Percentiles rank a stretch among this genome's conserved stretches.
Evolutionary conservation across 768 basidiomycete species (phyloP).

Genomic region (Sarcodon sp.): DNA sequence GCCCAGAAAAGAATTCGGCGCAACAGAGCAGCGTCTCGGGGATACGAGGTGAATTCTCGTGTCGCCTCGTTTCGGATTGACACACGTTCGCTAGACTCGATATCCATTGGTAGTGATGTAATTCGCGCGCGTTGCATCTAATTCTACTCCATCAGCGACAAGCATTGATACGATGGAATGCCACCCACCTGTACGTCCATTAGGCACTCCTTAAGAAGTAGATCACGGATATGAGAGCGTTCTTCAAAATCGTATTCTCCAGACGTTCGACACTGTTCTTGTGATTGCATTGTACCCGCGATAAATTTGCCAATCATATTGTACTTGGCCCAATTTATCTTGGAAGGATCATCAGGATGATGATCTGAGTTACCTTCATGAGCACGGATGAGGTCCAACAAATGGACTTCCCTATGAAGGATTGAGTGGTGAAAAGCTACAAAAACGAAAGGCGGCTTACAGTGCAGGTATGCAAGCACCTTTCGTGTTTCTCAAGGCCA

Average conservation of each 20-base stretch:
- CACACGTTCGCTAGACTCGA: too few relatives aligned
- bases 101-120: too few relatives aligned
- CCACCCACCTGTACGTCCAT: conserved; percentile 59
- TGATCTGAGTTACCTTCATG: conserved; percentile 78
- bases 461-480: conserved; percentile 81
- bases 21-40: conserved; percentile 15
- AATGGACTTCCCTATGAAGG: conserved; percentile 65
- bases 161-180: not conserved
- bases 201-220: conserved; percentile 39
- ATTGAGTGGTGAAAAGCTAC: conserved; percentile 4
- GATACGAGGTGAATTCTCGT: conserved; percentile 1
- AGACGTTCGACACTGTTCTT: conserved; percentile 51
- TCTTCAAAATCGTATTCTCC: conserved; percentile 49
- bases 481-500: conserved; percentile 77
- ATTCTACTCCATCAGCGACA: conserved; percentile 1
- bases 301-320: conserved; percentile 86
- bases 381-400: conserved; percentile 79
- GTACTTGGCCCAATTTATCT: conserved; percentile 95
- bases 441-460: conserved; percentile 20
- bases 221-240: conserved; percentile 35
- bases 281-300: conserved; percentile 63
- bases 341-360: conserved; percentile 45
- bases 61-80: too few relatives aligned
- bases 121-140: conserved; percentile 39
- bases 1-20: conserved; percentile 17